Evolutionary conservation across 2,329 filamentous ascomycete species (phyloP).

Genomic region (Pestalotiopsis sp.): DNA sequence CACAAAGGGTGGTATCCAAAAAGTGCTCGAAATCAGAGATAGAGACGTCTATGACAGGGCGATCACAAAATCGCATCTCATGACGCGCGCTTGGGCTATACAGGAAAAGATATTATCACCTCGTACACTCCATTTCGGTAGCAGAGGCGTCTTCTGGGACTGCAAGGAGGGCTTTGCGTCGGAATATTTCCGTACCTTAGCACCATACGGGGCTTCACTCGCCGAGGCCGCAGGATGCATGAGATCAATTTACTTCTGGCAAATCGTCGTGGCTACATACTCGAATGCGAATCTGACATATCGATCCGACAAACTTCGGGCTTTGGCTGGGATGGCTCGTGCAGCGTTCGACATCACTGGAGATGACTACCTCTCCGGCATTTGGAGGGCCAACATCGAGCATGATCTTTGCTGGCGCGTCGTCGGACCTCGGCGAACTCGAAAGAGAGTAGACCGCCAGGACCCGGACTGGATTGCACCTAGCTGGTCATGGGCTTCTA

Average conservation of each 20-base stretch:
- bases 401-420: background rate
- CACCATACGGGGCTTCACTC: too few relatives aligned
- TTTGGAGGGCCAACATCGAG: background rate
- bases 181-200: too few relatives aligned
- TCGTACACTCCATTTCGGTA: background rate
- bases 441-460: background rate
- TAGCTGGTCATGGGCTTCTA: background rate
- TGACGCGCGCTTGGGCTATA: background rate
- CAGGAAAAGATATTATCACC: background rate
- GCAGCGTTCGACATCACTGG: background rate
- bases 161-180: background rate
- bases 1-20: background rate
- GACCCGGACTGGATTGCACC: background rate
- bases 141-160: background rate
- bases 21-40: too few relatives aligned
- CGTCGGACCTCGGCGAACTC: background rate
- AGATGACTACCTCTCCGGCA: background rate
- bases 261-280: too few relatives aligned
- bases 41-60: background rate
- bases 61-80: background rate
- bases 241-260: too few relatives aligned
- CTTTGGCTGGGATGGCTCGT: background rate
- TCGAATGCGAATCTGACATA: background rate
- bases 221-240: too few relatives aligned
- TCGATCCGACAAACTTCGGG: background rate